phyloP scores from a whole-genome alignment of 2,329 filamentous ascomycete genomes.

The Xylariaceae sp. region DNA sequence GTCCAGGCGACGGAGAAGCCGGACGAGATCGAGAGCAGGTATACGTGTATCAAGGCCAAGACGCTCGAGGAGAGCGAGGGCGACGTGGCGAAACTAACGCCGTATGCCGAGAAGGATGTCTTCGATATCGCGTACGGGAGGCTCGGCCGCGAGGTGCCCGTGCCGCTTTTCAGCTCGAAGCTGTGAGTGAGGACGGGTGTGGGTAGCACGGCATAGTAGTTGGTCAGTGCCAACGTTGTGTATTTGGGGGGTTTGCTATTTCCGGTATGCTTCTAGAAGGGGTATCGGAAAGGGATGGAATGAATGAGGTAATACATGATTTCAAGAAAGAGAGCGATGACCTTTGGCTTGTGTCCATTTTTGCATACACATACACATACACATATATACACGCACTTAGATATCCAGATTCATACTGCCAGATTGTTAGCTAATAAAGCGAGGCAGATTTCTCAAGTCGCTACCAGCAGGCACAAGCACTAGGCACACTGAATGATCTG shows the following conservation, averaged over 20 bases:
- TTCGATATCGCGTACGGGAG: constrained; percentile 33
- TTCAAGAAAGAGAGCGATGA: too few relatives aligned
- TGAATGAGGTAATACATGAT: too few relatives aligned
- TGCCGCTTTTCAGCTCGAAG: constrained; percentile 16
- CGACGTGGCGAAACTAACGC: constrained; percentile 38
- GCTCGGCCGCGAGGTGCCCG: constrained; percentile 19
- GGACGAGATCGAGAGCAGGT: constrained; percentile 33
- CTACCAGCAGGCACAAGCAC: too few relatives aligned
- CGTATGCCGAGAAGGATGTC: constrained; percentile 41
- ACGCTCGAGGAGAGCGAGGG: constrained; percentile 44
- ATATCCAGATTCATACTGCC: not conserved
- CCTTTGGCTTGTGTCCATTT: too few relatives aligned
- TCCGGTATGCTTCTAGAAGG: too few relatives aligned
- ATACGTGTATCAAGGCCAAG: constrained; percentile 44
- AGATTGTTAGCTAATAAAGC: too few relatives aligned
- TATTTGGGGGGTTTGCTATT: too few relatives aligned
- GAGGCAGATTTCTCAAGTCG: too few relatives aligned
- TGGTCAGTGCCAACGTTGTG: too few relatives aligned
- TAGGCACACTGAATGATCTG: too few relatives aligned
- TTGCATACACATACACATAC: not conserved
- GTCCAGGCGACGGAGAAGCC: constrained; percentile 33
- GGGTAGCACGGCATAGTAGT: not conserved
- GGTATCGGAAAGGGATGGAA: too few relatives aligned
- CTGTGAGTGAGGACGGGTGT: constrained; percentile 10
- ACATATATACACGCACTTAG: constrained; percentile 1